Percentiles rank a stretch among this genome's conserved stretches.
Conservation (phyloP, 352 stramenopile genomes). For the Hyaloperonospora brassicae region DNA sequence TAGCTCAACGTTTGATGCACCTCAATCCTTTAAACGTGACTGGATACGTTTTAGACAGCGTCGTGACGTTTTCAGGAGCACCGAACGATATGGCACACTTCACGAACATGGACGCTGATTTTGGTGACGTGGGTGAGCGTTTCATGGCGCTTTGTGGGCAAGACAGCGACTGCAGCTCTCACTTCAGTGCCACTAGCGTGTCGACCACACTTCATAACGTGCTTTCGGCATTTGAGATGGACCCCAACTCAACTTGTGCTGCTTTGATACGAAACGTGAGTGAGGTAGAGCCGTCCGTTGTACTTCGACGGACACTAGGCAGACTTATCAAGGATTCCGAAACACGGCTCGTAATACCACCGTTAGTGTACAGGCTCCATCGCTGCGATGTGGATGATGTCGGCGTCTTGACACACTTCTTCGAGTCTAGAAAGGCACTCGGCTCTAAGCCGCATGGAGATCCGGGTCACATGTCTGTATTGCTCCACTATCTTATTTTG, state of each 20-base stretch:
- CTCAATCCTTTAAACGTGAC: conserved; percentile 1
- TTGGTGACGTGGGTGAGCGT: conserved; percentile 25
- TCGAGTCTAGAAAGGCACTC: conserved; percentile 9
- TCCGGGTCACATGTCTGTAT: conserved; percentile 13
- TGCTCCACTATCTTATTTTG: conserved; percentile 45
- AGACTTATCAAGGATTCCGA: conserved; percentile 18
- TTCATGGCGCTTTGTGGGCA: conserved; percentile 24
- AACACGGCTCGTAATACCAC: conserved; percentile 28
- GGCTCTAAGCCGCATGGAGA: conserved; percentile 4
- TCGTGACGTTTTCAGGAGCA: conserved; percentile 31
- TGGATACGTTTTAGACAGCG: conserved; percentile 44
- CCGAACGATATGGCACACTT: conserved; percentile 25
- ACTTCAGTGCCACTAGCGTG: conserved; percentile 11
- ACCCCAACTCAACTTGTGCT: conserved; percentile 4
- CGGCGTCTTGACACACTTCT: conserved; percentile 19
- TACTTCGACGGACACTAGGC: conserved; percentile 21
- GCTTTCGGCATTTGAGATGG: conserved; percentile 19
- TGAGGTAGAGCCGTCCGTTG: conserved; percentile 17
- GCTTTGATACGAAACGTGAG: conserved; percentile 8
- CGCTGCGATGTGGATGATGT: conserved; percentile 27
- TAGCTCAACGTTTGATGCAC: conserved; percentile 45
- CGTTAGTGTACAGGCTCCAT: conserved; percentile 29
- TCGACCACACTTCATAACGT: conserved; percentile 3
- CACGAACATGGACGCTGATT: conserved; percentile 32
- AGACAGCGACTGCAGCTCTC: conserved; percentile 12